phyloP scores from a whole-genome alignment of 1,284 basidiomycete species.

The Tremellales sp. region DNA sequence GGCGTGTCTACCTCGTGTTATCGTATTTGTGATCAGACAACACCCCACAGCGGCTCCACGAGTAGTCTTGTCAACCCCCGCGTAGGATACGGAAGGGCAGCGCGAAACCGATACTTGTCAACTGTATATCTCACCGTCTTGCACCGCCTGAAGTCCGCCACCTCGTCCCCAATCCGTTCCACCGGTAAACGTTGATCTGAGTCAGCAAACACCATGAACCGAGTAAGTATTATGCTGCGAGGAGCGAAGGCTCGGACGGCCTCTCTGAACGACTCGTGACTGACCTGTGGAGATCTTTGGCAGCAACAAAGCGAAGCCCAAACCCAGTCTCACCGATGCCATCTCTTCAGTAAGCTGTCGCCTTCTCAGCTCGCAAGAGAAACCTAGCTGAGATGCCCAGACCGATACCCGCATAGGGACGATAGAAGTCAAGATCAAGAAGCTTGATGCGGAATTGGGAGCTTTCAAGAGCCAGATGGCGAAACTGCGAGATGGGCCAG shows the following conservation, averaged over 20 bases:
- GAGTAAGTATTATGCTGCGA: no score
- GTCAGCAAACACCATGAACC: background rate
- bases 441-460: conserved; percentile 87
- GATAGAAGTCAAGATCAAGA: conserved; percentile 95
- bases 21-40: no score
- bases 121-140: no score
- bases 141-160: no score
- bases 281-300: conserved; percentile 64
- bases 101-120: no score
- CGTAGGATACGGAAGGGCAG: no score
- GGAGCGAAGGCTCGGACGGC: no score
- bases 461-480: conserved; percentile 96
- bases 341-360: conserved; percentile 66
- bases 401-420: conserved; percentile 84
- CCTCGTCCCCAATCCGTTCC: no score
- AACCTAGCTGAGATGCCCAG: conserved; percentile 47
- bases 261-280: background rate
- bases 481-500: conserved; percentile 87
- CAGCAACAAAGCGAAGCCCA: conserved; percentile 62
- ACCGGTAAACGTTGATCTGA: no score
- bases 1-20: background rate
- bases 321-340: conserved; percentile 82
- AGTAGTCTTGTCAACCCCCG: no score
- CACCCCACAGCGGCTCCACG: no score
- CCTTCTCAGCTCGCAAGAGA: background rate